phyloP scores from a whole-genome alignment of 2,329 filamentous ascomycete species.

The Arthrinium puccinioides region DNA sequence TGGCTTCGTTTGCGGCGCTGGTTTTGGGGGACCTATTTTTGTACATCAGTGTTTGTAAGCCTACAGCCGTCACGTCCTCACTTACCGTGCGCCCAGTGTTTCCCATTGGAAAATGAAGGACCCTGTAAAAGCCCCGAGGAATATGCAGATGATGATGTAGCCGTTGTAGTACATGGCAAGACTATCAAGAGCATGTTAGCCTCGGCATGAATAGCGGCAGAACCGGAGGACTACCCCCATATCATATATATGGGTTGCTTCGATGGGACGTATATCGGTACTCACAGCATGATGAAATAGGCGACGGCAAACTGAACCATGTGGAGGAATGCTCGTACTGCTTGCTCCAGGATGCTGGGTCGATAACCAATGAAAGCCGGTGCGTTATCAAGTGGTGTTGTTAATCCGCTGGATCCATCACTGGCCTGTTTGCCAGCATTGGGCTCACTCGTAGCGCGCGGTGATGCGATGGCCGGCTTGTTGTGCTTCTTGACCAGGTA shows the following conservation, averaged over 20 bases:
- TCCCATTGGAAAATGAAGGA: conserved; percentile 71
- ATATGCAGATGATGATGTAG: conserved; percentile 75
- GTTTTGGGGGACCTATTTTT: too few relatives aligned
- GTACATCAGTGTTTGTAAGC: too few relatives aligned
- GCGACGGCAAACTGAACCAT: conserved; percentile 67
- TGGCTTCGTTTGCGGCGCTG: conserved; percentile 5
- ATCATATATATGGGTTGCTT: too few relatives aligned
- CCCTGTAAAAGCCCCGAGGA: conserved; percentile 69
- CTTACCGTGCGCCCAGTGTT: conserved; percentile 19
- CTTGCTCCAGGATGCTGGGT: conserved; percentile 59
- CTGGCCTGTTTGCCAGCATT: too few relatives aligned
- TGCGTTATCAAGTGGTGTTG: too few relatives aligned
- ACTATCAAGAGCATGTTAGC: too few relatives aligned
- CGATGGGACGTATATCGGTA: too few relatives aligned
- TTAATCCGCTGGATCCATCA: too few relatives aligned
- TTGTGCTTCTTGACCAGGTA: conserved; percentile 41
- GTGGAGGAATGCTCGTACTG: conserved; percentile 59
- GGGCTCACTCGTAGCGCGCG: conserved; percentile 11
- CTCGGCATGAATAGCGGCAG: too few relatives aligned
- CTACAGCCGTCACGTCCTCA: too few relatives aligned
- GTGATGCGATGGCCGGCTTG: conserved; percentile 1
- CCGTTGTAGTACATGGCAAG: conserved; percentile 55
- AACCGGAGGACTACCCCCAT: too few relatives aligned
- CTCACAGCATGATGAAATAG: conserved; percentile 67
- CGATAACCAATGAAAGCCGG: conserved; percentile 39